Evolutionary conservation across 2,329 filamentous ascomycete genomes (phyloP).

Genomic region (Fusarium armeniacum): DNA sequence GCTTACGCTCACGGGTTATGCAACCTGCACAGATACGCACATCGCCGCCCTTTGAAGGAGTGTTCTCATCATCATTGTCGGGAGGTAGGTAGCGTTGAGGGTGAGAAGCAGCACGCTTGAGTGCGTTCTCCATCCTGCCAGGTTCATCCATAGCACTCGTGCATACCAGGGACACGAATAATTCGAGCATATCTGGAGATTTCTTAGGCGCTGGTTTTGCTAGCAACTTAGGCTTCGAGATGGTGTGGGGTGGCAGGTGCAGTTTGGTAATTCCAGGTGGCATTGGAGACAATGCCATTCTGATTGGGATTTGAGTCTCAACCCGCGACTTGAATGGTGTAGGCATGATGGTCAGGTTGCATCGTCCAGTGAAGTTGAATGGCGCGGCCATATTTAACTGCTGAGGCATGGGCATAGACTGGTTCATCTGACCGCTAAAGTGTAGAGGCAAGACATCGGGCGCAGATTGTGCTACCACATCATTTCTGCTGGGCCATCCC

Average conservation of each 20-base stretch:
- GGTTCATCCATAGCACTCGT: constrained; percentile 89
- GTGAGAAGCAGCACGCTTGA: constrained; percentile 66
- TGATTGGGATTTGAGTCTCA: constrained; percentile 95
- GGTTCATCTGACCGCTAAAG: constrained; percentile 49
- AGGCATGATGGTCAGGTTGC: constrained; percentile 71
- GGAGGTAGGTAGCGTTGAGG: constrained; percentile 56
- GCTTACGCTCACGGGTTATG: constrained; percentile 90
- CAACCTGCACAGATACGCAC: constrained; percentile 94
- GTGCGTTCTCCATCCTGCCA: constrained; percentile 74
- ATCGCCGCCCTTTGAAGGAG: constrained; percentile 89
- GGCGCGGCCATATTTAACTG: constrained; percentile 49
- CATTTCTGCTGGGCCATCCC: constrained; percentile 55
- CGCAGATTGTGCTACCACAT: constrained; percentile 44
- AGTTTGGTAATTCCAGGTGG: constrained; percentile 83
- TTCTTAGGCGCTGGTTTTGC: constrained; percentile 77
- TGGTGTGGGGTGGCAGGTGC: constrained; percentile 89
- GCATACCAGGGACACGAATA: constrained; percentile 87
- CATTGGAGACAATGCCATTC: constrained; percentile 81
- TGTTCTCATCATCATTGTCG: constrained; percentile 73
- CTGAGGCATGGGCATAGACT: constrained; percentile 52
- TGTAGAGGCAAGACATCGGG: constrained; percentile 48
- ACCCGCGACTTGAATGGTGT: constrained; percentile 88
- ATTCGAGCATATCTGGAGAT: constrained; percentile 80
- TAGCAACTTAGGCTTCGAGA: constrained; percentile 93
- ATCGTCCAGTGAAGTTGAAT: constrained; percentile 54